Evolutionary conservation across 1,284 basidiomycete species (phyloP), one percentile per base, ranked within the genome.

Genomic region (Wolfiporia cocos): DNA sequence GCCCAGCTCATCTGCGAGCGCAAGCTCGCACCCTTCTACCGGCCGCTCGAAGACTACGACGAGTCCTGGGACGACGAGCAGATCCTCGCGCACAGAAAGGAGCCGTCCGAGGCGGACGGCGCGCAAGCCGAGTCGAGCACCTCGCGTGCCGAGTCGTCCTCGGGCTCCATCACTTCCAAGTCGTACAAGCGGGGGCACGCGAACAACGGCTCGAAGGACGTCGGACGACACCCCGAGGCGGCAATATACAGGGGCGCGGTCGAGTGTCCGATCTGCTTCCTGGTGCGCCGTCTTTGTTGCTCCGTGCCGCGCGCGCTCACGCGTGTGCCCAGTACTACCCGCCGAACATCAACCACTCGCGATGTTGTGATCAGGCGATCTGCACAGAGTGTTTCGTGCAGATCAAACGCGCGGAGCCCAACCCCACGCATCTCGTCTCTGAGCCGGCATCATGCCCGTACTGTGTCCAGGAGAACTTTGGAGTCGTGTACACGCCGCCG

Each of bases 301-400:
- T 39, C 53, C 43, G 34, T 41, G 41, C 22, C n/a, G 37, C 39
- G 37, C 42, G 39, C 47, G 44, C 36, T 34, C 36, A 28, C 31
- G 47, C 36, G 20, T 43, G 37, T 21, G 36, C 42, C 33, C 55
- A 91, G 84, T 93, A 93, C 65, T 97, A 96, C 60, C 93, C 93
- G 24, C 75, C 86, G 21, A 94, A 95, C 61, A 95, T 98, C 66
- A 98, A 99, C 63, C 86, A 84, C 51, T 96, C 94, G 18, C 80
- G 95, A 58, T 99, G 95, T 66, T 99, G 95, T 63, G 91, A 94
- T 69, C 95, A 99, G 58, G 87, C 91, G 22, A 94, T 99, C 55
- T 99, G 95, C 64, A 97, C 95, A 24, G 95, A 99, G 66, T 99
- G 95, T 63, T 99, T 99, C 59, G 93, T 98, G 14, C 94, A 98